Conservation (phyloP, 1,139 yeast genomes). For the Pichia sp. region DNA sequence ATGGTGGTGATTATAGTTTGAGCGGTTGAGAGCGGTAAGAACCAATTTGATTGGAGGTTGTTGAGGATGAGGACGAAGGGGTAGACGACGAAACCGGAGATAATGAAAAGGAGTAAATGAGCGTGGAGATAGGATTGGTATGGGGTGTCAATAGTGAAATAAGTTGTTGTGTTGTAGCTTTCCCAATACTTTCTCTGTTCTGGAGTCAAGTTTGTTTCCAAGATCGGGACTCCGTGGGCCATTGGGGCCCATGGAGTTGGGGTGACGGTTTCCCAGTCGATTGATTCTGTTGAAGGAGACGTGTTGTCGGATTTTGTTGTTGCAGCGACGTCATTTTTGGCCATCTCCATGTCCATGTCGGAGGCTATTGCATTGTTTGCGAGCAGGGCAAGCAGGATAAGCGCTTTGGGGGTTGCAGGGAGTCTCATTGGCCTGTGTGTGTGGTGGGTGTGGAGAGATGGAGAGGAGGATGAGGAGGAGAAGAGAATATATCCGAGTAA, state of each 20-base stretch:
- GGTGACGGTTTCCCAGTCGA: slow-evolving; percentile 1
- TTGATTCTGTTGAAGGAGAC: slow-evolving; percentile 22
- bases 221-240: slow-evolving; percentile 78
- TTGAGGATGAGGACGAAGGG: slow-evolving; percentile 72
- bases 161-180: slow-evolving; percentile 76
- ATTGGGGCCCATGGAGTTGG: slow-evolving; percentile 48
- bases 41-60: slow-evolving; percentile 55
- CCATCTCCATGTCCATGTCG: neutral
- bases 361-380: neutral
- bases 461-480: no score
- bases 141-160: slow-evolving; percentile 53
- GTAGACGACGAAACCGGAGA: slow-evolving; percentile 56
- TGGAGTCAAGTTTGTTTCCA: slow-evolving; percentile 65
- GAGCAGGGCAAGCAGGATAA: neutral
- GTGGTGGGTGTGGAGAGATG: no score
- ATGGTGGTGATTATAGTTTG: slow-evolving; percentile 47
- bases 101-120: slow-evolving; percentile 51
- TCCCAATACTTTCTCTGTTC: slow-evolving; percentile 81
- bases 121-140: slow-evolving; percentile 52
- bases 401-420: no score
- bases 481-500: no score
- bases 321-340: slow-evolving; percentile 15
- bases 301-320: no score
- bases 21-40: slow-evolving; percentile 52
- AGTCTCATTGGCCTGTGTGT: no score